Percentiles rank a stretch among this genome's conserved stretches.
Conservation (phyloP, 257 asterid species). For the Solanum chaucha region DNA sequence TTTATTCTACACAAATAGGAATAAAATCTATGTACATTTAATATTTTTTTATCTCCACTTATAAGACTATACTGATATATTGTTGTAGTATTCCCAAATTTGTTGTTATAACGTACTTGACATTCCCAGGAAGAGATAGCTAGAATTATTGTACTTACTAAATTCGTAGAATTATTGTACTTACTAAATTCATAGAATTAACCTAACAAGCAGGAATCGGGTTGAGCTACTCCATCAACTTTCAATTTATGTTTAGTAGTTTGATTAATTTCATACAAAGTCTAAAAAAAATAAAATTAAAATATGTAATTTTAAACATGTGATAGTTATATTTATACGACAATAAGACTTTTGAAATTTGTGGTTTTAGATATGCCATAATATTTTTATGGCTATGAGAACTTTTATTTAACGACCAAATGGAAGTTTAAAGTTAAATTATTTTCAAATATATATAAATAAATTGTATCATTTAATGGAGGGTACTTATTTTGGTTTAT, state of each 20-base stretch:
- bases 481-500: not conserved
- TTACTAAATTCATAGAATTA: not conserved
- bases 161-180: not conserved
- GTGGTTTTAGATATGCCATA: not conserved
- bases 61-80: not conserved
- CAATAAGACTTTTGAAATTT: not conserved
- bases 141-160: not conserved
- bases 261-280: not conserved
- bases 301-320: no score
- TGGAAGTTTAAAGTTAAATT: not conserved
- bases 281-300: no score
- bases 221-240: not conserved
- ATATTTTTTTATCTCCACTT: not conserved
- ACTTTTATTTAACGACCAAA: not conserved
- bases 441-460: not conserved
- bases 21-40: fast-evolving
- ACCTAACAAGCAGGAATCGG: not conserved
- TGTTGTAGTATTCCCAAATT: not conserved
- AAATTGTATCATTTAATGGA: not conserved
- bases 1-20: fast-evolving
- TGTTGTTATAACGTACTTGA: not conserved
- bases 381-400: not conserved
- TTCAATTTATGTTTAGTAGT: not conserved
- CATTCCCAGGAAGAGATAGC: not conserved
- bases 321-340: not conserved